Evolutionary conservation across 352 stramenopile species (phyloP), one percentile per base, ranked within the genome.

Genomic region (Globisporangium cylindrosporum): DNA sequence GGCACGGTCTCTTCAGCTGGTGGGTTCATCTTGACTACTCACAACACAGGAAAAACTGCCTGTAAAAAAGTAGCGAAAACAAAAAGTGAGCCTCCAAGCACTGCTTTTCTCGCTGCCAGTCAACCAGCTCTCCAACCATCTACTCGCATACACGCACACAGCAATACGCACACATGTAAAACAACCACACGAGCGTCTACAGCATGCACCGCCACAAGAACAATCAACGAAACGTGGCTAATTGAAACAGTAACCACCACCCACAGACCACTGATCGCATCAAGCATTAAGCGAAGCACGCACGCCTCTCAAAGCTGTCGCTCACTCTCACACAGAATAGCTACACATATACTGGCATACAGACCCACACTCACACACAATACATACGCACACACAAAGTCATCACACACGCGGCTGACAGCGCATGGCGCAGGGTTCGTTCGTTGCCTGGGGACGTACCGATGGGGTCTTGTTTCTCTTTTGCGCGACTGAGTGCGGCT

Each of bases 1-100:
- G 69, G 43, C 43, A 51, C 62, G 22, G 66, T 51, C 36, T 58
- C 41, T 66, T 66, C 41, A 43, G 66, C 58, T 55, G 67, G 53
- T 32, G 64, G 54, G 66, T 71, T 74, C 65, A 74, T 74, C 8
- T 27, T 55, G 36, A 48, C 22, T 59, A n/a, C 20, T 62, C 25
- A 57, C 32, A 41, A 27, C 43, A 68, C 56, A 57, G 36, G 20
- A 27, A 25, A 38, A 54, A 10, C 54, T 41, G 32, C 48, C 32
- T 27, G 25, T 25, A 60, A 22, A 59, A 34, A 57, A 25, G 15
- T 24, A 22, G 18, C 41, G 25, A 60, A 46, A 59, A 51, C 12
- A 36, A 29, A 38, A 29, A 36, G 54, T 59, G 54, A 59, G 54
- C 54, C 54, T 41, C 54, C 32, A 38, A 38, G 32, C 54, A 29